Percentiles rank a stretch among this genome's conserved stretches.
phyloP scores from a whole-genome alignment of 2,329 filamentous ascomycete species.

The Peltaster fructicola region DNA sequence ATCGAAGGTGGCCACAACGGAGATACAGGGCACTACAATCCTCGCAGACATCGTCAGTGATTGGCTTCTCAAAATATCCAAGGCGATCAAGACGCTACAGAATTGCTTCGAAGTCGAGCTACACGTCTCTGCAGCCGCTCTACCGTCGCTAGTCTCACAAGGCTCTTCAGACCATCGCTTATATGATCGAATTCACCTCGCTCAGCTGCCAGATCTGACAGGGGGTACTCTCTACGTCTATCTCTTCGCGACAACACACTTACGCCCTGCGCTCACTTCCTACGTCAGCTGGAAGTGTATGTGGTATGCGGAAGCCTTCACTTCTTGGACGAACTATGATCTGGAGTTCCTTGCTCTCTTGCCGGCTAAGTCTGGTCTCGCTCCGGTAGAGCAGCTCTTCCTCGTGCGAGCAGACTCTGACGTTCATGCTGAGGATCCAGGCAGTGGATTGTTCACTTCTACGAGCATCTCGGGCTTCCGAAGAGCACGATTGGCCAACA shows the following conservation, averaged over 20 bases:
- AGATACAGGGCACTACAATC: not conserved
- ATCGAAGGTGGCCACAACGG: not conserved
- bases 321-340: conserved; percentile 1
- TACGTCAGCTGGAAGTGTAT: conserved; percentile 5
- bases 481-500: not conserved
- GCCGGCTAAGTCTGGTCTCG: too few relatives aligned
- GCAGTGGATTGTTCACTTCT: not conserved
- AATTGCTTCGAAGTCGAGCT: conserved; percentile 1
- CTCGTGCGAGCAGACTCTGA: too few relatives aligned
- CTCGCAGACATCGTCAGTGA: not conserved
- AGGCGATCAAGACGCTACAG: not conserved
- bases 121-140: conserved; percentile 1
- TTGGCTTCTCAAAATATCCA: not conserved
- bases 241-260: conserved; percentile 2
- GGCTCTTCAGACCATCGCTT: not conserved
- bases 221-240: conserved; percentile 2
- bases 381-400: too few relatives aligned
- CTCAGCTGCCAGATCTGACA: conserved; percentile 4
- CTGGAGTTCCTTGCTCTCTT: conserved; percentile 3
- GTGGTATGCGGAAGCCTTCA: conserved; percentile 2
- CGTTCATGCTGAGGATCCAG: not conserved
- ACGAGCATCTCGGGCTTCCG: not conserved
- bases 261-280: not conserved
- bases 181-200: conserved; percentile 3
- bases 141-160: not conserved